Percentiles rank a stretch among this genome's conserved stretches.
phyloP scores from a whole-genome alignment of 2,329 filamentous ascomycete genomes.

The Colletotrichum truncatum region DNA sequence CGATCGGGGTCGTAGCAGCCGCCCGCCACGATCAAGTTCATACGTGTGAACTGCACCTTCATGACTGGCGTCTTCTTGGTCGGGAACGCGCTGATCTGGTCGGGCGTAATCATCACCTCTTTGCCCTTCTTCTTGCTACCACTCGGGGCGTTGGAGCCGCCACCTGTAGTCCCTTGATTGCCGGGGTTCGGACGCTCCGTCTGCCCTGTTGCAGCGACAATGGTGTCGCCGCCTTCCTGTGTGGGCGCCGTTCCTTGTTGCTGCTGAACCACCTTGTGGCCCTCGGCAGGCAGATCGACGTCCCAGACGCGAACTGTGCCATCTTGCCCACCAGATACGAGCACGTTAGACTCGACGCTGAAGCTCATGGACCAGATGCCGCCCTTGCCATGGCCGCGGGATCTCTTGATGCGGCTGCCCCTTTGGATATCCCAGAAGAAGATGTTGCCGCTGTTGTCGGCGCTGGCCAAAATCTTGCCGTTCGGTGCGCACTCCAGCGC shows the following conservation, averaged over 20 bases:
- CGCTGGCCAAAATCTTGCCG: constrained; percentile 90
- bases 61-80: constrained; percentile 97
- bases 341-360: constrained; percentile 89
- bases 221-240: constrained; percentile 40
- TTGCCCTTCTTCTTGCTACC: constrained; percentile 80
- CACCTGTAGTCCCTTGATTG: constrained; percentile 37
- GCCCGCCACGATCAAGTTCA: constrained; percentile 92
- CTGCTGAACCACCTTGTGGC: constrained; percentile 59
- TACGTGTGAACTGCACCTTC: constrained; percentile 91
- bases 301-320: constrained; percentile 96
- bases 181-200: constrained; percentile 37
- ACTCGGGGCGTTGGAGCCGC: constrained; percentile 38
- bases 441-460: constrained; percentile 88
- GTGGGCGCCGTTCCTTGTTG: constrained; percentile 23
- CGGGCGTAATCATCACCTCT: constrained; percentile 87
- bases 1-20: constrained; percentile 72
- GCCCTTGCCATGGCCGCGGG: constrained; percentile 91
- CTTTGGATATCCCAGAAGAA: constrained; percentile 94
- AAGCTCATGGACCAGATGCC: constrained; percentile 95
- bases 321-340: constrained; percentile 91
- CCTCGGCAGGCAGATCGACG: constrained; percentile 76
- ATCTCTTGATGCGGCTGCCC: constrained; percentile 87
- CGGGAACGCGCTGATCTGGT: constrained; percentile 93
- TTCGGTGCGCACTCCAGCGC: constrained; percentile 86
- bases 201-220: constrained; percentile 39